phyloP scores from a whole-genome alignment of 1,284 basidiomycete species.

The Flammula alnicola region DNA sequence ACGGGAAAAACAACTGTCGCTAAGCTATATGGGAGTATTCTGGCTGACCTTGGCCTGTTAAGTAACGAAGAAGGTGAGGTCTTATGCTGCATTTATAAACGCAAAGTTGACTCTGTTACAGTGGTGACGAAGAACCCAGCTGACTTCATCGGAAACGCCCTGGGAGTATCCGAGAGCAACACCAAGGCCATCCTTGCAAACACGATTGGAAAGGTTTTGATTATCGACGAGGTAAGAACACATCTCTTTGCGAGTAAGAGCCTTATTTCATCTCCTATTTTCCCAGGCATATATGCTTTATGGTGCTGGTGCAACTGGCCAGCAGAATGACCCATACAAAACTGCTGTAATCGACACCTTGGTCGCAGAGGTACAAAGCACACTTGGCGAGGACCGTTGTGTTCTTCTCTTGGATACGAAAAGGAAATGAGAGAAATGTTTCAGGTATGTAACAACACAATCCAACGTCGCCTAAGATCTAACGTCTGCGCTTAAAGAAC shows the following conservation, averaged over 20 bases:
- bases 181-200: conserved; percentile 63
- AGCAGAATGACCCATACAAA: conserved; percentile 53
- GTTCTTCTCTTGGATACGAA: conserved; percentile 68
- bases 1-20: conserved; percentile 75
- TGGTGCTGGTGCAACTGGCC: conserved; percentile 34
- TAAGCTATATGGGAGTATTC: conserved; percentile 62
- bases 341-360: conserved; percentile 73
- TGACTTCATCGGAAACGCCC: conserved; percentile 58
- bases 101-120: conserved; percentile 29
- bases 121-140: conserved; percentile 69
- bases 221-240: conserved; percentile 64
- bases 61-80: conserved; percentile 69
- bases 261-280: neutral
- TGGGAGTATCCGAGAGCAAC: conserved; percentile 63
- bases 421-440: conserved; percentile 72
- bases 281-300: conserved; percentile 71
- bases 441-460: no score
- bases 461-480: no score
- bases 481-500: no score
- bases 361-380: conserved; percentile 70
- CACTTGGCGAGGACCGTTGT: conserved; percentile 69
- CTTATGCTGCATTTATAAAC: neutral
- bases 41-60: conserved; percentile 61
- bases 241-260: neutral
- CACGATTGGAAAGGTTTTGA: conserved; percentile 64